Conservation (phyloP, 805 yeast genomes). For the Barnettozyma siamensis region DNA sequence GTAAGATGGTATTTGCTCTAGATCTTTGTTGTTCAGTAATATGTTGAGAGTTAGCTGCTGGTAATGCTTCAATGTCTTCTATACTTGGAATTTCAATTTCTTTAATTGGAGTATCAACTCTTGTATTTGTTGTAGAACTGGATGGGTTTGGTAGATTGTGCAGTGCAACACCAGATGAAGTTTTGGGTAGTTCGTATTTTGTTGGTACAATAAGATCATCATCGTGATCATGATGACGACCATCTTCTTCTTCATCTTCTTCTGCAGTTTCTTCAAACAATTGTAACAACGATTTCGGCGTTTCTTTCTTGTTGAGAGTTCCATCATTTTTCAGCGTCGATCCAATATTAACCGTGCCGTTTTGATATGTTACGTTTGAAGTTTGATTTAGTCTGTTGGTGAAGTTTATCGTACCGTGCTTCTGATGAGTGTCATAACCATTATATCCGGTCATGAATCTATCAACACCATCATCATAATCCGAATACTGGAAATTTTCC, state of each 20-base stretch:
- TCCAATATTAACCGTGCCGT: conserved; percentile 26
- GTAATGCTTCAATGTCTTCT: conserved; percentile 33
- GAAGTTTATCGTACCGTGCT: conserved; percentile 14
- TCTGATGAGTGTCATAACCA: conserved; percentile 9
- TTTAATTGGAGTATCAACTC: conserved; percentile 52
- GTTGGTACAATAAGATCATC: conserved; percentile 1
- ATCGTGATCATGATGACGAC: neutral
- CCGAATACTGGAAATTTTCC: conserved; percentile 17
- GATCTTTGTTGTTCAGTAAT: conserved; percentile 18
- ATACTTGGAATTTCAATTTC: conserved; percentile 67
- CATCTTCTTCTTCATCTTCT: conserved; percentile 22
- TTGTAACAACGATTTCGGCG: conserved; percentile 68
- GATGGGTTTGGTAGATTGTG: conserved; percentile 13
- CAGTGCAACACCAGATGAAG: conserved; percentile 17
- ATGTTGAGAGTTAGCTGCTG: conserved; percentile 20
- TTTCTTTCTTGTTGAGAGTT: conserved; percentile 36
- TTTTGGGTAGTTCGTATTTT: conserved; percentile 18
- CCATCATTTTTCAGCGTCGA: conserved; percentile 24
- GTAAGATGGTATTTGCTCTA: conserved; percentile 26
- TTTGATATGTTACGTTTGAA: conserved; percentile 21
- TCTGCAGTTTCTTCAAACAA: conserved; percentile 54
- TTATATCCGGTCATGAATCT: conserved; percentile 24
- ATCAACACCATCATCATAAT: conserved; percentile 26
- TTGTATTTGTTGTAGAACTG: conserved; percentile 12
- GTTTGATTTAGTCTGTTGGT: conserved; percentile 10